Evolutionary conservation across 2,329 filamentous ascomycete genomes (phyloP).

Genomic region (Fusarium sp.): DNA sequence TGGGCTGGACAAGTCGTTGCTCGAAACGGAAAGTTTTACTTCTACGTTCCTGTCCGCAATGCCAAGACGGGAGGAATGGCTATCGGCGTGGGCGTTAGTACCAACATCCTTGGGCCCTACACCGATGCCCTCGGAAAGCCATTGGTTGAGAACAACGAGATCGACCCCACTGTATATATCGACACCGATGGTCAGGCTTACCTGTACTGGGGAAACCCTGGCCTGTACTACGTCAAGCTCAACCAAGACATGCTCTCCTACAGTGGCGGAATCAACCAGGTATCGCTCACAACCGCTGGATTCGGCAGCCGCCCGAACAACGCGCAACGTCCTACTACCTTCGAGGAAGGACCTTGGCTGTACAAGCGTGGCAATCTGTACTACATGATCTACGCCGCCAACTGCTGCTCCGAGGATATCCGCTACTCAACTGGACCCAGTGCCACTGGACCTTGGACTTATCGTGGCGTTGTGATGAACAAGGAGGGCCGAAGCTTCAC

Average conservation of each 20-base stretch:
- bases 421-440: conserved; percentile 10
- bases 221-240: conserved; percentile 46
- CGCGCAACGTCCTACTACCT: conserved; percentile 39
- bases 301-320: background rate
- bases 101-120: conserved; percentile 48
- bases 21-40: conserved; percentile 48
- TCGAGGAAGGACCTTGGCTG: conserved; percentile 53
- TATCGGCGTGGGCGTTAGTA: conserved; percentile 51
- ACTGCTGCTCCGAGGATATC: conserved; percentile 29
- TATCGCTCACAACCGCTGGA: background rate
- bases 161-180: conserved; percentile 51
- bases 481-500: conserved; percentile 1
- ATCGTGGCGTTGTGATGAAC: background rate
- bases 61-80: conserved; percentile 46
- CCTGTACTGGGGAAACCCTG: conserved; percentile 52
- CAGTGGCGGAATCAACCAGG: conserved; percentile 1
- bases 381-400: conserved; percentile 53
- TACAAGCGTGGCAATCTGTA: conserved; percentile 49
- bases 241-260: conserved; percentile 47
- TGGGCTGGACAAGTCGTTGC: conserved; percentile 51
- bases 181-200: conserved; percentile 49
- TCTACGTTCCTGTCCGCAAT: conserved; percentile 49
- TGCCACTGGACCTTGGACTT: conserved; percentile 8
- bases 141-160: conserved; percentile 49
- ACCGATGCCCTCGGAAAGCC: conserved; percentile 48